Percentiles rank a stretch among this genome's conserved stretches.
Conservation (phyloP, 2,329 filamentous ascomycete species). For the Xylariaceae sp. region DNA sequence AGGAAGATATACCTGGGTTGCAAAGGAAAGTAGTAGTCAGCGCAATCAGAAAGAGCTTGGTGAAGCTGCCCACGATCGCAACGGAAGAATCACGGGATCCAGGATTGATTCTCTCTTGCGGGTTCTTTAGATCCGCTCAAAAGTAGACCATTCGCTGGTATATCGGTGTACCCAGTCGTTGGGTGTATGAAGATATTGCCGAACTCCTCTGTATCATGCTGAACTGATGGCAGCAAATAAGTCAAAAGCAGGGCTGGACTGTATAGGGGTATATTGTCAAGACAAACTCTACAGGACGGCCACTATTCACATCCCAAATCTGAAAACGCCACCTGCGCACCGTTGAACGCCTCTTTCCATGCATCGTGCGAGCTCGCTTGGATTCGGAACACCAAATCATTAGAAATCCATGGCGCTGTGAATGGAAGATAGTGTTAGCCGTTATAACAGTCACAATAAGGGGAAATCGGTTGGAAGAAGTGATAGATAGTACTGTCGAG, state of each 20-base stretch:
- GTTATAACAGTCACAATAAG: neutral
- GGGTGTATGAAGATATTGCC: too few species aligned
- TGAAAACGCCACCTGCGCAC: neutral
- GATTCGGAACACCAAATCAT: neutral
- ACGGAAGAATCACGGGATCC: too few species aligned
- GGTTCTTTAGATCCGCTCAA: too few species aligned
- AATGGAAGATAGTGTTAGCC: conserved; percentile 8
- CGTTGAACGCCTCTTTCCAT: conserved; percentile 13
- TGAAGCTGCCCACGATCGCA: too few species aligned
- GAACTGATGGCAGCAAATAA: neutral
- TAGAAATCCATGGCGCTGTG: conserved; percentile 20
- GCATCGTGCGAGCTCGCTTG: neutral
- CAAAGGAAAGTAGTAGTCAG: too few species aligned
- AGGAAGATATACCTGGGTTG: too few species aligned
- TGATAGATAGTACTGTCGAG: neutral
- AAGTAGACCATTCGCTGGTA: too few species aligned
- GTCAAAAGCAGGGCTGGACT: neutral
- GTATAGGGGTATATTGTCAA: neutral
- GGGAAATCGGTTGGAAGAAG: neutral
- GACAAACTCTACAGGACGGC: neutral
- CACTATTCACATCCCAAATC: neutral
- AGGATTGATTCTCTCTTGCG: too few species aligned
- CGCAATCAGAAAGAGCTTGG: too few species aligned
- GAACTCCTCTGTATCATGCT: neutral
- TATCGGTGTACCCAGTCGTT: too few species aligned